phyloP scores from a whole-genome alignment of 2,329 filamentous ascomycete genomes.

The Botryosphaeria agaves region DNA sequence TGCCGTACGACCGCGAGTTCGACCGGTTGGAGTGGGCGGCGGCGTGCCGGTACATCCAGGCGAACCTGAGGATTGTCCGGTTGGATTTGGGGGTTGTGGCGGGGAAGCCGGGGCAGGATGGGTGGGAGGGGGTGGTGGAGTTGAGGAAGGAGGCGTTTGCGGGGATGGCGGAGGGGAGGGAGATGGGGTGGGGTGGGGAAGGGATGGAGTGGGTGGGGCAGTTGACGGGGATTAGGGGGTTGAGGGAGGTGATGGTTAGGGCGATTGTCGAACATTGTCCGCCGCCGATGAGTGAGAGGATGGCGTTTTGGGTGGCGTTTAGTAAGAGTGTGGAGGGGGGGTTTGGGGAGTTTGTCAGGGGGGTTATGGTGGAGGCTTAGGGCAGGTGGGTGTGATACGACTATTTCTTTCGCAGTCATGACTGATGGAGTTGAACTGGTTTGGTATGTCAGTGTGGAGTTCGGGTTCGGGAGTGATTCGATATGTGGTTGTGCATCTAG shows the following conservation, averaged over 20 bases:
- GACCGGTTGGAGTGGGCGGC: conserved; percentile 37
- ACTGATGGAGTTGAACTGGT: too few species aligned
- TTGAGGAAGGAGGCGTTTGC: conserved; percentile 31
- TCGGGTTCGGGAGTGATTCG: too few species aligned
- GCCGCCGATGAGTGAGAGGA: conserved; percentile 32
- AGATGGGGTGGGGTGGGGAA: conserved; percentile 1
- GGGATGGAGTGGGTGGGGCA: conserved; percentile 39
- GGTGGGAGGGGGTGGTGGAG: conserved; percentile 32
- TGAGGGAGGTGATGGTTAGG: conserved; percentile 33
- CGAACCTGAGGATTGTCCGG: conserved; percentile 20
- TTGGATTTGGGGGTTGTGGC: conserved; percentile 37
- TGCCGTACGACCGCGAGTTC: conserved; percentile 36
- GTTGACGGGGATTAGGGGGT: conserved; percentile 30
- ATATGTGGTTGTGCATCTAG: too few species aligned
- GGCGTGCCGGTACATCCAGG: conserved; percentile 32
- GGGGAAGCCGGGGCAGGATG: conserved; percentile 26
- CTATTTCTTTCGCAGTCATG: too few species aligned
- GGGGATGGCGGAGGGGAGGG: conserved; percentile 13
- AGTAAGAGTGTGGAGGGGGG: conserved; percentile 40
- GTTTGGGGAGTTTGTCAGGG: conserved; percentile 34
- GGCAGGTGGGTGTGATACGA: too few species aligned
- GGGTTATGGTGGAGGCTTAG: conserved; percentile 13
- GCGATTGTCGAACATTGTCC: conserved; percentile 38
- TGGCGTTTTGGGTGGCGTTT: conserved; percentile 42
- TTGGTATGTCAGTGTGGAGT: too few species aligned